Base-by-base conservation (phyloP, 2,329 filamentous ascomycete genomes). In the Aspergillus carbonarius region DNA sequence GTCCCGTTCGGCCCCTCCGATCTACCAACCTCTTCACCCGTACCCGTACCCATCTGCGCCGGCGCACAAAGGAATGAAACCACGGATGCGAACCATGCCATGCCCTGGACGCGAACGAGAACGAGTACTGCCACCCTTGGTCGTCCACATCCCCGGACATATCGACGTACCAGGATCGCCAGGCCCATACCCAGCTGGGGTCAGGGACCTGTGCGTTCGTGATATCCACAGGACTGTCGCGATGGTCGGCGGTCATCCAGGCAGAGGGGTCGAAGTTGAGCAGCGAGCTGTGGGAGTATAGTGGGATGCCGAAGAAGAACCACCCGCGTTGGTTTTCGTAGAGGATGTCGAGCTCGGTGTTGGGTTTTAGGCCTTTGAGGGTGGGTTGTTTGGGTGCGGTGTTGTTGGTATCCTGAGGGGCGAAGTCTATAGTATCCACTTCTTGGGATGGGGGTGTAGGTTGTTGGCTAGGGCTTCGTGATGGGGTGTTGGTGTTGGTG, bases 271-370 rank as follows among this genome's bases (percentile, higher is more conserved):
- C 95, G 50, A 96, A 84, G 60, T 91, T 89, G 35, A 96, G 87
- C 1, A 99, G 83, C 1, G 93, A 93, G 62, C 88, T 89, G 7
- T 87, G 84, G 1, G 93, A 96, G 79, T 97, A 99, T n/a, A 96
- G 83, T 0, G 93, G 88, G 12, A 92, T 84, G 27, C 95, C 93
- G 68, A 93, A 98, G 61, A 96, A 81, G 70, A 97, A 96, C 39
- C 86, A 88, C 10, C 95, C 95, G 58, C 95, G 85, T 77, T 99
- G 91, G 70, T 99, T 99, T 74, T 99, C 95, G 75, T 96, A 98
- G 0, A 99, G 81, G 5, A 98, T 85, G 63, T 99, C 95, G 60
- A 98, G 86, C 27, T 85, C 88, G 2, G 71, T 74, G 40, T 68
- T 66, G 1, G 70, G 57, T 27, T 70, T 70, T 3, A 60, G 58